Base-by-base conservation (phyloP, 352 stramenopile genomes). In the Globisporangium ultimum region DNA sequence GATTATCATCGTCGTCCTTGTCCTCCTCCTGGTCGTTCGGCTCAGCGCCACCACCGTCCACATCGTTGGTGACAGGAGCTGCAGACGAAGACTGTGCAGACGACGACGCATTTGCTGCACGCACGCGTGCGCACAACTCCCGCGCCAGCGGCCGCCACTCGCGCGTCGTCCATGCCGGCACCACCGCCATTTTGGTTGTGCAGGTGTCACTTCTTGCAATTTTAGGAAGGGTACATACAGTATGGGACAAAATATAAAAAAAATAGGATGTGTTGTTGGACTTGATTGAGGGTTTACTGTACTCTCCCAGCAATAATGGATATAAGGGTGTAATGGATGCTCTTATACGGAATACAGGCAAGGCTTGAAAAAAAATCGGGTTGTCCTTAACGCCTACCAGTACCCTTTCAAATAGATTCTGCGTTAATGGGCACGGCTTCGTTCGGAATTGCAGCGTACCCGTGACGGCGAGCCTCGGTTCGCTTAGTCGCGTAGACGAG, bases 91-190 rank as follows among this genome's bases (percentile, higher is more conserved):
- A 10, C 4, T 18, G 20, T 17, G 45, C 17, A 15, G 20, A 1
- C 18, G 12, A 17, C n/a, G 14, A 0, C 17, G 42, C 20, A 78
- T 52, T 36, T 36, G 28, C 28, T 36, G 4, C 28, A 36, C 28
- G 28, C 28, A 36, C 28, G 13, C 61, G 67, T 28, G 45, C 66
- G 34, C 67, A 87, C 28, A 90, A 69, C 51, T 88, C 64, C 57
- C 59, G 67, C 32, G 58, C 68, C 21, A 86, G 78, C 55, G 80
- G 78, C 40, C 76, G 76, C 80, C 78, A 90, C 62, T 88, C 74
- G 7, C 28, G 28, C 46, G 58, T 58, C 5, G 80, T 85, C 80
- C 80, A 90, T 47, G 67, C 68, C 1, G 80, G 76, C 38, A 57
- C 63, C 13, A 56, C 60, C 69, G 74, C 74, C 20, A 11, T 54